A percentile compares a stretch with the other conserved stretches of the same genome.
Conservation (phyloP, 2,329 filamentous ascomycete species). For the Sclerotinia spermophila region DNA sequence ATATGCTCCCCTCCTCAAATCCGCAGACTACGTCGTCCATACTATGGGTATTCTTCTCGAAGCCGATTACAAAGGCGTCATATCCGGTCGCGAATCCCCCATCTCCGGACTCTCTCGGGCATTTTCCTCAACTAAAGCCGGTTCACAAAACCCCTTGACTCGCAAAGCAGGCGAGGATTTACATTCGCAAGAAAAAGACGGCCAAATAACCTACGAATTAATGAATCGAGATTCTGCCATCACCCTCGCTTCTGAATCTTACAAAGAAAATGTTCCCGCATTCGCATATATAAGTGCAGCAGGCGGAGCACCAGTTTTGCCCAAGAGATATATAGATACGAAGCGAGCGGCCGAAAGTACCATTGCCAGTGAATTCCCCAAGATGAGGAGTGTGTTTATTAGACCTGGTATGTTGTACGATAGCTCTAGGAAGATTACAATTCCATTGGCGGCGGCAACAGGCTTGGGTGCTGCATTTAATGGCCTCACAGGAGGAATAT, state of each 20-base stretch:
- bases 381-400: slow-evolving; percentile 76
- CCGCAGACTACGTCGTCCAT: slow-evolving; percentile 84
- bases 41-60: slow-evolving; percentile 94
- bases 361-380: slow-evolving; percentile 68
- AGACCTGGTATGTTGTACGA: slow-evolving; percentile 90
- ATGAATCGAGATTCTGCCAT: slow-evolving; percentile 95
- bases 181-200: slow-evolving; percentile 61
- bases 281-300: slow-evolving; percentile 91
- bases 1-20: slow-evolving; percentile 77
- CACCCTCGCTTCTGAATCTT: slow-evolving; percentile 73
- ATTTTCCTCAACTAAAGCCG: slow-evolving; percentile 64
- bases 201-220: slow-evolving; percentile 88
- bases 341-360: slow-evolving; percentile 85
- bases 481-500: slow-evolving; percentile 66
- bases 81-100: slow-evolving; percentile 81
- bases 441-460: slow-evolving; percentile 78
- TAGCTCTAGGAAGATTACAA: slow-evolving; percentile 71
- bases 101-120: slow-evolving; percentile 72
- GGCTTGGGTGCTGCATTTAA: slow-evolving; percentile 76
- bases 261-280: slow-evolving; percentile 57
- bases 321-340: slow-evolving; percentile 79
- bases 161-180: slow-evolving; percentile 57
- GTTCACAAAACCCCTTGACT: slow-evolving; percentile 67
- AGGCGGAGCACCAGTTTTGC: slow-evolving; percentile 78
- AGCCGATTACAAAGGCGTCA: slow-evolving; percentile 92